Evolutionary conservation across 2,329 filamentous ascomycete species (phyloP).

Genomic region (Monascus ruber): DNA sequence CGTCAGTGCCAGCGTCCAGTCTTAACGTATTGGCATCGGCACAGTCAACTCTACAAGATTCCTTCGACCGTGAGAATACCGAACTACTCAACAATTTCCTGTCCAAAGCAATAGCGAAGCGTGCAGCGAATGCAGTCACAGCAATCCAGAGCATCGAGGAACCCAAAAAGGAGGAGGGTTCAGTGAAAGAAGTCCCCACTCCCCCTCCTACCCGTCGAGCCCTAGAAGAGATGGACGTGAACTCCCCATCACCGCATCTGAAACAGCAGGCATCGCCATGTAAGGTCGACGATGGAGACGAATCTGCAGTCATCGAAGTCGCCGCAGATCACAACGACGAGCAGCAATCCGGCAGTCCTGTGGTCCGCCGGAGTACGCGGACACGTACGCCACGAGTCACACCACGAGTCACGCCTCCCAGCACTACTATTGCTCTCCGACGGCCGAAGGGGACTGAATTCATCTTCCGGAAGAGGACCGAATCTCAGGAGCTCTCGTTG

Average conservation of each 20-base stretch:
- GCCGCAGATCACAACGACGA: constrained; percentile 9
- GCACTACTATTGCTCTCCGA: constrained; percentile 31
- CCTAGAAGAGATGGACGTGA: constrained; percentile 26
- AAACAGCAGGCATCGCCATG: constrained; percentile 17
- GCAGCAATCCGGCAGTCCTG: constrained; percentile 14
- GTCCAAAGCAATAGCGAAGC: constrained; percentile 30
- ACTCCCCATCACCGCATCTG: constrained; percentile 25
- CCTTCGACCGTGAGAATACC: constrained; percentile 28
- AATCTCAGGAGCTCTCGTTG: constrained; percentile 31
- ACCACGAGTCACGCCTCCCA: constrained; percentile 13
- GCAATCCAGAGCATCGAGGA: constrained; percentile 9
- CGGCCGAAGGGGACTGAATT: constrained; percentile 36
- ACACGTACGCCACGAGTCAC: constrained; percentile 10
- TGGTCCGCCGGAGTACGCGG: constrained; percentile 27
- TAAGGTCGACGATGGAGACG: constrained; percentile 12
- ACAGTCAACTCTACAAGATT: constrained; percentile 26
- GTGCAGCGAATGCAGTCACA: constrained; percentile 22
- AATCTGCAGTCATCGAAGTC: constrained; percentile 4
- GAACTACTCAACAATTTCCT: constrained; percentile 30
- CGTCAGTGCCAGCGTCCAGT: constrained; percentile 5
- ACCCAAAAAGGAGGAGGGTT: constrained; percentile 5
- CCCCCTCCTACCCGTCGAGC: constrained; percentile 23
- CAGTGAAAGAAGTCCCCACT: constrained; percentile 12
- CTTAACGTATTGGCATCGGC: constrained; percentile 22
- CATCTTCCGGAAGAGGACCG: constrained; percentile 30